Evolutionary conservation across 1,284 basidiomycete species (phyloP).

Genomic region (Prillingera fragicola): DNA sequence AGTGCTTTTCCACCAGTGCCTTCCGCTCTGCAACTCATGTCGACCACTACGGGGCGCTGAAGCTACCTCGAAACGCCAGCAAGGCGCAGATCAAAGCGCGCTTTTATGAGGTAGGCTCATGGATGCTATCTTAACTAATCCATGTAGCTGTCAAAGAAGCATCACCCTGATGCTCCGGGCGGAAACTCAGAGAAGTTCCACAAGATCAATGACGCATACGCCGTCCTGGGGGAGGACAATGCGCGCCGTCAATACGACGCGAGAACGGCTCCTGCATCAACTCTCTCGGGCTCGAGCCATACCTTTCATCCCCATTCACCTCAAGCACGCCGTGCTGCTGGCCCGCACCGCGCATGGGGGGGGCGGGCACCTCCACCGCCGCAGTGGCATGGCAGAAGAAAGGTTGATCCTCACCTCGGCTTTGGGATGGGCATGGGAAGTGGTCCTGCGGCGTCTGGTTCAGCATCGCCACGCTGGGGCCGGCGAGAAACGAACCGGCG

Average conservation of each 20-base stretch:
- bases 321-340: constrained; percentile 8
- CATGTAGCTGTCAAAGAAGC: constrained; percentile 46
- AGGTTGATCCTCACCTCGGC: constrained; percentile 7
- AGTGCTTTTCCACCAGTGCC: background rate
- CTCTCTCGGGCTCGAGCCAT: background rate
- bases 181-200: constrained; percentile 40
- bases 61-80: constrained; percentile 38
- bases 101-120: constrained; percentile 50
- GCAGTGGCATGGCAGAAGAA: constrained; percentile 5
- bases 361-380: constrained; percentile 3
- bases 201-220: constrained; percentile 46
- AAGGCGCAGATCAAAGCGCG: constrained; percentile 46
- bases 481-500: background rate
- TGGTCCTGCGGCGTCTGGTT: background rate
- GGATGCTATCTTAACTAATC: background rate
- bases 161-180: constrained; percentile 47
- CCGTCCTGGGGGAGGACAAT: constrained; percentile 38
- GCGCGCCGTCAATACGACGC: constrained; percentile 26
- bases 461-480: constrained; percentile 1
- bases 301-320: constrained; percentile 12
- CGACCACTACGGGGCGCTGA: constrained; percentile 44
- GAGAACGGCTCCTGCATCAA: background rate
- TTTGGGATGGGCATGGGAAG: constrained; percentile 14
- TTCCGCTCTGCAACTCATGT: no score
- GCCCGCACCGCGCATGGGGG: constrained; percentile 10